Conservation (phyloP, 768 basidiomycete species). For the Auricularia cornea region DNA sequence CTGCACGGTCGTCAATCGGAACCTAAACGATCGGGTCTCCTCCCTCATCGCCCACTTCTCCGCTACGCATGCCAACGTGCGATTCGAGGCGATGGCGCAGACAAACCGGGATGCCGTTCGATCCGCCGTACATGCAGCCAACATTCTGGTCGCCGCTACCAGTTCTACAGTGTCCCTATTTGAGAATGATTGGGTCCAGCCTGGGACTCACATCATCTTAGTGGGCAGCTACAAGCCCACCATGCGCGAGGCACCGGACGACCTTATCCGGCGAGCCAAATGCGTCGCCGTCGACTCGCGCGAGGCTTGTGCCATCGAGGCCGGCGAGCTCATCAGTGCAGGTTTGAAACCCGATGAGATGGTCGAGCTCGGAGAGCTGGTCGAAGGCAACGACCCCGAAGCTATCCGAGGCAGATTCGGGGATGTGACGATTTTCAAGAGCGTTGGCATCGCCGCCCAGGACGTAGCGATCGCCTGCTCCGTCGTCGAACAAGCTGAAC, state of each 20-base stretch:
- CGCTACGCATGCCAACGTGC: slow-evolving; percentile 18
- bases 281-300: slow-evolving; percentile 66
- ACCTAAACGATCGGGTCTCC: slow-evolving; percentile 38
- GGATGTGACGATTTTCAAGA: slow-evolving; percentile 75
- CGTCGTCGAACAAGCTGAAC: slow-evolving; percentile 54
- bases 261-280: slow-evolving; percentile 46
- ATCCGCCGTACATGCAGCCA: slow-evolving; percentile 34
- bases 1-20: slow-evolving; percentile 59
- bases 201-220: slow-evolving; percentile 62
- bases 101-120: slow-evolving; percentile 5
- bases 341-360: slow-evolving; percentile 31
- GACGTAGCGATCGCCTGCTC: slow-evolving; percentile 75
- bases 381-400: slow-evolving; percentile 16
- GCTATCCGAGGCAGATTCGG: slow-evolving; percentile 20
- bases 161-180: slow-evolving; percentile 65
- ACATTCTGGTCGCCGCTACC: slow-evolving; percentile 71
- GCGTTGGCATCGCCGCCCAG: slow-evolving; percentile 80
- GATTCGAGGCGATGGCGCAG: neutral
- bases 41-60: slow-evolving; percentile 28
- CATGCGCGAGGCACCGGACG: slow-evolving; percentile 69
- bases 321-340: slow-evolving; percentile 72
- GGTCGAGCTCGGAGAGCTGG: slow-evolving; percentile 63
- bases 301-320: slow-evolving; percentile 62
- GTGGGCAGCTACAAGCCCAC: slow-evolving; percentile 74
- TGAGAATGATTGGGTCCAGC: slow-evolving; percentile 50